A percentile compares a stretch with the other conserved stretches of the same genome.
Evolutionary conservation across 768 basidiomycete genomes (phyloP).

Genomic region (Calocybe cyanea): DNA sequence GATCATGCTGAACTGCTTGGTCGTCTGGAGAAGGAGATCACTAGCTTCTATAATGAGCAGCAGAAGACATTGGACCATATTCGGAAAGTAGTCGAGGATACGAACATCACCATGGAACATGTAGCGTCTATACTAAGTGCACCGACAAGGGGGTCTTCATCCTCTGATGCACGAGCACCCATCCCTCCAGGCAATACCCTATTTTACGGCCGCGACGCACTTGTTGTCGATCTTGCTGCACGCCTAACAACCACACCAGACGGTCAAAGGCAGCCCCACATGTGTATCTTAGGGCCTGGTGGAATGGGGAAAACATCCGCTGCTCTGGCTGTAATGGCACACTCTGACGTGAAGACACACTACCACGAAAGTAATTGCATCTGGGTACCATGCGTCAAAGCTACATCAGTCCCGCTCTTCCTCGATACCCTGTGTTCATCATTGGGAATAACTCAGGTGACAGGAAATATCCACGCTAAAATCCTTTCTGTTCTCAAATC

Average conservation of each 20-base stretch:
- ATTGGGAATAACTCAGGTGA: constrained; percentile 11
- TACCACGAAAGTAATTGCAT: constrained; percentile 18
- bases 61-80: not conserved
- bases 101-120: too few species aligned
- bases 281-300: constrained; percentile 26
- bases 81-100: not conserved
- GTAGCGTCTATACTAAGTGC: not conserved
- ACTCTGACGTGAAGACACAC: constrained; percentile 12
- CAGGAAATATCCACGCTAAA: constrained; percentile 13
- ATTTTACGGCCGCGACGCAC: constrained; percentile 18
- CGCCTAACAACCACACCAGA: not conserved
- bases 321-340: constrained; percentile 22
- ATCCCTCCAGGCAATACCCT: constrained; percentile 14
- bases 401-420: constrained; percentile 20
- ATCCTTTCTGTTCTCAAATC: constrained; percentile 13
- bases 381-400: constrained; percentile 28
- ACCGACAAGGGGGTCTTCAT: not conserved
- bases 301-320: constrained; percentile 32
- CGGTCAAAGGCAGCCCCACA: constrained; percentile 11
- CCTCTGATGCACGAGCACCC: not conserved
- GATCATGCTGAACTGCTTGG: not conserved
- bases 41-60: constrained; percentile 1
- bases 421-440: constrained; percentile 20
- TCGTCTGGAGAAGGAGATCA: constrained; percentile 4
- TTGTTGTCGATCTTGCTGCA: constrained; percentile 15